Evolutionary conservation across 495 filamentous ascomycete species (phyloP).

Genomic region (Talaromyces borbonicus): DNA sequence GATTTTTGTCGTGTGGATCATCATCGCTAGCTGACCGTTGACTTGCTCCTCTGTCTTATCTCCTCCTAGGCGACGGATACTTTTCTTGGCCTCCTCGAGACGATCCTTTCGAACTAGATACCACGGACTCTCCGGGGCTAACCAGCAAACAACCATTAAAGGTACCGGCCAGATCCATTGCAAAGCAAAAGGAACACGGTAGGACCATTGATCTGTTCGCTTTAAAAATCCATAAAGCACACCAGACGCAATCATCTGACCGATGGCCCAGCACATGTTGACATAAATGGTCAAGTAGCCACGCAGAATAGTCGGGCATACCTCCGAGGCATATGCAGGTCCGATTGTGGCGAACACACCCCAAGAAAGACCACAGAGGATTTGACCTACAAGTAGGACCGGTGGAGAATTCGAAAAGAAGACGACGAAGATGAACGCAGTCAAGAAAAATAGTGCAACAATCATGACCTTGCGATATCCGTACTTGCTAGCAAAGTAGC

Average conservation of each 20-base stretch:
- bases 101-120: slow-evolving; percentile 37
- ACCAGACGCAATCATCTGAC: slow-evolving; percentile 26
- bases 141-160: slow-evolving; percentile 23
- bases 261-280: slow-evolving; percentile 27
- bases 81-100: slow-evolving; percentile 31
- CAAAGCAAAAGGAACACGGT: slow-evolving; percentile 20
- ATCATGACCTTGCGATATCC: slow-evolving; percentile 37
- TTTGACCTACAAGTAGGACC: slow-evolving; percentile 32
- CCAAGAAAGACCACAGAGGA: slow-evolving; percentile 40
- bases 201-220: slow-evolving; percentile 21
- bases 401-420: slow-evolving; percentile 37
- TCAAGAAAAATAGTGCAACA: slow-evolving; percentile 32
- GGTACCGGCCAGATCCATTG: slow-evolving; percentile 54
- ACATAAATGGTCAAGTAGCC: slow-evolving; percentile 26
- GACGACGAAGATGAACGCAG: slow-evolving; percentile 42
- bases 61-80: slow-evolving; percentile 30
- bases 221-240: slow-evolving; percentile 25
- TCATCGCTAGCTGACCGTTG: slow-evolving; percentile 43
- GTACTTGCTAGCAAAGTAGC: slow-evolving; percentile 34
- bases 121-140: slow-evolving; percentile 40
- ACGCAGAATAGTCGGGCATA: slow-evolving; percentile 26
- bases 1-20: slow-evolving; percentile 50
- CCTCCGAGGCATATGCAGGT: slow-evolving; percentile 49
- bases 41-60: slow-evolving; percentile 40
- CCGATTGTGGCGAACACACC: slow-evolving; percentile 46